Evolutionary conservation across 805 yeast genomes (phyloP).

Genomic region (Wickerhamiella spandovensis): DNA sequence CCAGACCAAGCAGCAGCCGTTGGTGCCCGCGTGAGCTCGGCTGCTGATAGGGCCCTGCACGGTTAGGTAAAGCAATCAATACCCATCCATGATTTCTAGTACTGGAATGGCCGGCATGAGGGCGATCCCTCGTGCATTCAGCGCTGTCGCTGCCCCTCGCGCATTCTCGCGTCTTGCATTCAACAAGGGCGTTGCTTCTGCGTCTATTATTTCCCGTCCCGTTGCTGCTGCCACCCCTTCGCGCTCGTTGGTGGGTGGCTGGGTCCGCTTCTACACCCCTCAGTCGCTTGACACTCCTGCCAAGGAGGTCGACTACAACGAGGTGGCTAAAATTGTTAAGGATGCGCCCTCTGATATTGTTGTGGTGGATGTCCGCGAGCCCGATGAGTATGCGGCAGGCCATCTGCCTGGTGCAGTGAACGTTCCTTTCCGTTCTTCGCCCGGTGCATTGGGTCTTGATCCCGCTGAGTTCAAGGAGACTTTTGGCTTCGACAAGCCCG

Average conservation of each 20-base stretch:
- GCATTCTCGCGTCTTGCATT: neutral
- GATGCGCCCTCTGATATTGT: conserved; percentile 36
- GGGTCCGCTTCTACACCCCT: conserved; percentile 15
- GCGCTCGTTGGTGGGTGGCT: neutral
- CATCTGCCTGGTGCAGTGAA: conserved; percentile 76
- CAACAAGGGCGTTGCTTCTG: neutral
- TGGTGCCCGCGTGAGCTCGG: neutral
- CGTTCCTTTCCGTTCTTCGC: conserved; percentile 79
- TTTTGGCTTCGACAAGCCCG: conserved; percentile 76
- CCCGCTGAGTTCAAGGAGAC: conserved; percentile 67
- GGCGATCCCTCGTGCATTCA: neutral
- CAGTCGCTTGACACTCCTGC: conserved; percentile 30
- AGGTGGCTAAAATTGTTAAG: conserved; percentile 34
- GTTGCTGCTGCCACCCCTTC: neutral
- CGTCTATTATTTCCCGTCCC: neutral
- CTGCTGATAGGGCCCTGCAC: neutral
- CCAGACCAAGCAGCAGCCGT: too few relatives aligned
- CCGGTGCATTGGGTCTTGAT: conserved; percentile 76
- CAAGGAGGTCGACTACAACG: conserved; percentile 38
- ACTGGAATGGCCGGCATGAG: neutral
- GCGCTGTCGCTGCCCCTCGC: neutral
- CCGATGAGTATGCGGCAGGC: conserved; percentile 60
- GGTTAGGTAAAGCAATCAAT: neutral
- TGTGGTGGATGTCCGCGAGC: conserved; percentile 86
- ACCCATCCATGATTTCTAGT: neutral